Base-by-base conservation (phyloP, 768 basidiomycete species). In the Gautieria morchelliformis region DNA sequence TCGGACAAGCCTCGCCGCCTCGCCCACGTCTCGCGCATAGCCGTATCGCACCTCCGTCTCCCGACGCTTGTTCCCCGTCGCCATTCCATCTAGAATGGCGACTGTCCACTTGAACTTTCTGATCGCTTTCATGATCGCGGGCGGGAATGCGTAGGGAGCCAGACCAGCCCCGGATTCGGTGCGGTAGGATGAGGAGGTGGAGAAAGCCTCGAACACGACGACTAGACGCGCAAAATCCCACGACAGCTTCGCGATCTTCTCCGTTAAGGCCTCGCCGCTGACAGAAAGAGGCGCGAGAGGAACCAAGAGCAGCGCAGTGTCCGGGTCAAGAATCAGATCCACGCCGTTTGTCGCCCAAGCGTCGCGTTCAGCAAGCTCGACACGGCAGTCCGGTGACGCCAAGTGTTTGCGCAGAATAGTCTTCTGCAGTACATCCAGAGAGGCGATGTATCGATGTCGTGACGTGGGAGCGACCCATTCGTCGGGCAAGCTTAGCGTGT, bases 151-250 rank as follows among this genome's bases (percentile, higher is more conserved):
- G 53, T 75, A 74, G 61, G 68, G 51, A 17, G 47, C 22, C 19
- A 46, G 30, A 33, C 12, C 40, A 45, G 59, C 30, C 60, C 62
- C 50, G 17, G 12, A 46, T 7, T 60, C 52, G n/a, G 50, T 54
- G 15, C 56, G 67, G 60, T 70, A 71, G 30, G 75, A 73, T 56
- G 64, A 63, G 4, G 74, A 71, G 15, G 74, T 73, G 5, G 83
- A 80, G 60, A 83, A 88, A 4, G 79, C 85, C 63, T 87, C 86
- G 53, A 91, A 79, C 12, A 91, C 58, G 39, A 90, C 63, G 2
- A 85, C 71, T 3, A 90, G 54, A 27, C 70, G 68, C 9, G 65
- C 62, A 65, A 78, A 90, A 22, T 73, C 71, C 84, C 84, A 87
- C n/a, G 89, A 87, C 56, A 80, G 74, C 20, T 69, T 61, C 8